A percentile compares a stretch with the other conserved stretches of the same genome.
Evolutionary conservation across 2,329 filamentous ascomycete genomes (phyloP).

Genomic region (Sporothrix pallida): DNA sequence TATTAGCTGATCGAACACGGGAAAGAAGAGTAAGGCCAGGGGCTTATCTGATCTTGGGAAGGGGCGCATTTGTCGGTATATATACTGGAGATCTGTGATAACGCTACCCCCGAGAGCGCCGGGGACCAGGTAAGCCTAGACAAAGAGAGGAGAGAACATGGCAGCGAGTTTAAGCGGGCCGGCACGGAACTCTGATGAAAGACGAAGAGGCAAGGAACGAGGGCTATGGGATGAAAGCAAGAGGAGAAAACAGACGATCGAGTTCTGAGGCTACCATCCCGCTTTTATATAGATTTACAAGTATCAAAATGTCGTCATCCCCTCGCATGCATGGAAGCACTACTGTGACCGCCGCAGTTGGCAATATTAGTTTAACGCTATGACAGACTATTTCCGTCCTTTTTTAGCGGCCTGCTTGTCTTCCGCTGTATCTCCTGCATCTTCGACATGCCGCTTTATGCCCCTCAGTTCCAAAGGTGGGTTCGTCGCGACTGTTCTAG

Average conservation of each 20-base stretch:
- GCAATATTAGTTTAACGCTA: slow-evolving; percentile 16
- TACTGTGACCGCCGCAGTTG: background rate
- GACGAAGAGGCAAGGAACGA: slow-evolving; percentile 11
- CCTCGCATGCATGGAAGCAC: background rate
- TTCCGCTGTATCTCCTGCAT: slow-evolving; percentile 17
- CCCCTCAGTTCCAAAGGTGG: slow-evolving; percentile 8
- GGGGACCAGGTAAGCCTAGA: slow-evolving; percentile 3
- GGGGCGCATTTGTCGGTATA: no score
- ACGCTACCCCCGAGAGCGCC: slow-evolving; percentile 5
- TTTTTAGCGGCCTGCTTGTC: slow-evolving; percentile 17
- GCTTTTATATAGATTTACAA: slow-evolving; percentile 10
- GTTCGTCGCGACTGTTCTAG: slow-evolving; percentile 3
- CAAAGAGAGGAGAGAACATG: slow-evolving; percentile 12
- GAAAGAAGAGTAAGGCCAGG: no score
- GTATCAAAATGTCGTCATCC: slow-evolving; percentile 2
- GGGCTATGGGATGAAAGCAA: slow-evolving; percentile 2
- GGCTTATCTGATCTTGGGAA: no score
- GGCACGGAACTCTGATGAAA: slow-evolving; percentile 11
- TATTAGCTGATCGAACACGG: no score
- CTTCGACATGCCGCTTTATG: slow-evolving; percentile 16
- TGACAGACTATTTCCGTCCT: slow-evolving; percentile 8
- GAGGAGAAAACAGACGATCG: slow-evolving; percentile 15
- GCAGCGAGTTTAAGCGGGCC: slow-evolving; percentile 5
- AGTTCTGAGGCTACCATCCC: background rate
- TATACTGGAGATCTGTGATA: slow-evolving; percentile 11